These are phyloP conservation scores for Gremmenia infestans DNA, from an alignment of 2,329 filamentous ascomycete genomes.

Conservation along the genomic window DNA sequence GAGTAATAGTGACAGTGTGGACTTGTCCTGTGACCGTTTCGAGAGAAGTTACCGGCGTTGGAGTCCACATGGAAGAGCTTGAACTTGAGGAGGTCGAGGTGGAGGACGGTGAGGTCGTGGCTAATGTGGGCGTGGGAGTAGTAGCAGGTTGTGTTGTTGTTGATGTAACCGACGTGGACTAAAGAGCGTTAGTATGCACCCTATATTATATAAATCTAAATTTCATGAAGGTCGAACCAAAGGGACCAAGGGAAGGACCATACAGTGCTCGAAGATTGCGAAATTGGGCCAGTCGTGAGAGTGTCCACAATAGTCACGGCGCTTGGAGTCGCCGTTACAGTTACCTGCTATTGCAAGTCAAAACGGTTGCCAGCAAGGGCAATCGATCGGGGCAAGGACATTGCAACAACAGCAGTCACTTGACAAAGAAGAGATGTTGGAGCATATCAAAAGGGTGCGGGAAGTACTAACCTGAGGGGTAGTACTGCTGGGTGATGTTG, in stretches of 20 bases:
- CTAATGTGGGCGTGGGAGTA: slow-evolving; percentile 2
- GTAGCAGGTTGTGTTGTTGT: slow-evolving; percentile 5
- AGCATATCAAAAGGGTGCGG: not conserved
- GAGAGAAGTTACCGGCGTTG: slow-evolving; percentile 36
- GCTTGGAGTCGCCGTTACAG: slow-evolving; percentile 26
- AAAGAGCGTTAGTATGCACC: not conserved
- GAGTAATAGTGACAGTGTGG: slow-evolving; percentile 50
- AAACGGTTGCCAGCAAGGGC: slow-evolving; percentile 28
- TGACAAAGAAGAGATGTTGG: too few species aligned
- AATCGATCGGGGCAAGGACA: not conserved
- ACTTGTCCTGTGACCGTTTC: slow-evolving; percentile 53
- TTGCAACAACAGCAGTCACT: too few species aligned
- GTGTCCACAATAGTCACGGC: slow-evolving; percentile 26
- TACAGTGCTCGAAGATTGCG: not conserved
- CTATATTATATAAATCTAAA: not conserved
- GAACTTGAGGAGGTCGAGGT: slow-evolving; percentile 14
- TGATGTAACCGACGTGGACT: not conserved
- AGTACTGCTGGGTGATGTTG: not conserved
- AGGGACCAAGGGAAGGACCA: slow-evolving; percentile 4
- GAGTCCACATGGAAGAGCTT: slow-evolving; percentile 29
- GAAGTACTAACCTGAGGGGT: slow-evolving; percentile 22
- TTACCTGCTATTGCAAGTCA: slow-evolving; percentile 30
- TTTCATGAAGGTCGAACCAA: slow-evolving; percentile 1
- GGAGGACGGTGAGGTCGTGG: not conserved
- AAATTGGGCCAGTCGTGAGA: slow-evolving; percentile 8